phyloP scores from a whole-genome alignment of 208 protist species.

The Trichomonas vaginalis region DNA sequence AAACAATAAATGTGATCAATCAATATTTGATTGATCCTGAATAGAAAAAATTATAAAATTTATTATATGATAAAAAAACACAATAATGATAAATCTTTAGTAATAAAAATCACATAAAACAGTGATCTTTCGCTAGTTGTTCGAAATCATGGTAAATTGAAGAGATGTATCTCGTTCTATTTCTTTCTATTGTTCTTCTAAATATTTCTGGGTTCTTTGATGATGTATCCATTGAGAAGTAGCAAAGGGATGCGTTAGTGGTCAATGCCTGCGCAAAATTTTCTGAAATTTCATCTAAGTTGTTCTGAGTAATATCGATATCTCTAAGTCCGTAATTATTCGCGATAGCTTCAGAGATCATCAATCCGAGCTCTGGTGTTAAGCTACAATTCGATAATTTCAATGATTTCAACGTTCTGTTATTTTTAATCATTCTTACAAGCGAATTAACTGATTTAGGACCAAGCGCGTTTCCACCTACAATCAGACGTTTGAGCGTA shows the following conservation, averaged over 20 bases:
- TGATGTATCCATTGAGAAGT: background rate
- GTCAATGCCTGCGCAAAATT: background rate
- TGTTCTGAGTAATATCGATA: background rate
- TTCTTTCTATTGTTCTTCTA: background rate
- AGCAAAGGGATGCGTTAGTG: background rate
- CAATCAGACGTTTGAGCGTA: background rate
- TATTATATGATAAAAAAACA: no score
- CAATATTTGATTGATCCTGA: no score
- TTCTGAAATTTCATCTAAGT: background rate
- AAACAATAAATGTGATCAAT: no score
- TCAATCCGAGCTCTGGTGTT: background rate
- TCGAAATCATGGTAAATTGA: background rate
- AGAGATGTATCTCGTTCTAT: background rate
- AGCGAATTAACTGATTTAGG: background rate
- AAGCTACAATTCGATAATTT: background rate
- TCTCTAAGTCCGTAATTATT: background rate
- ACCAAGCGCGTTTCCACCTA: background rate
- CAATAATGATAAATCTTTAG: no score
- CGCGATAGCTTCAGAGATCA: background rate
- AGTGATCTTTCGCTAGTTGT: background rate
- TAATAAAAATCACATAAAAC: background rate
- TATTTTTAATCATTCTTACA: background rate
- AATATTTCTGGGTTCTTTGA: background rate
- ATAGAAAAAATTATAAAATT: no score
- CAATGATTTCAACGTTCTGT: background rate